Percentiles rank a stretch among this genome's conserved stretches.
Evolutionary conservation across 352 stramenopile genomes (phyloP).

Genomic region (Phytopythium kandeliae): DNA sequence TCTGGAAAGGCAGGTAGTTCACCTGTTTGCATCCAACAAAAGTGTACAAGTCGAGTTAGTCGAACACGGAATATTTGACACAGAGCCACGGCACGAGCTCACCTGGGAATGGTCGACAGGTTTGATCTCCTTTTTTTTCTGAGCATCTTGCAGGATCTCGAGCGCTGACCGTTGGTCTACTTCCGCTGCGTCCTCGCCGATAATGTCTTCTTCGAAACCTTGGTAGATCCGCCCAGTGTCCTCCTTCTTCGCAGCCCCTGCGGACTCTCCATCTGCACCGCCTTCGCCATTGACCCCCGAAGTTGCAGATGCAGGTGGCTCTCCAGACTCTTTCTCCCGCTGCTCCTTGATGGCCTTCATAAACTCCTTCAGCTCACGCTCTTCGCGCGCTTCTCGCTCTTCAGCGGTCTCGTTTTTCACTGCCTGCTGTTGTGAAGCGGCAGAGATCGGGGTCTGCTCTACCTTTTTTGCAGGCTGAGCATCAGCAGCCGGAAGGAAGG

Average conservation of each 20-base stretch:
- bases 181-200: constrained; percentile 70
- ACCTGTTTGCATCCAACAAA: constrained; percentile 34
- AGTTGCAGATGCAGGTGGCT: constrained; percentile 1
- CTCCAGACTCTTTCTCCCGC: constrained; percentile 45
- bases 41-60: neutral
- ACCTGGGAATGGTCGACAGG: constrained; percentile 93
- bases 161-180: constrained; percentile 80
- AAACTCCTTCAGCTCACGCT: constrained; percentile 81
- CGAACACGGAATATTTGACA: neutral
- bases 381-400: constrained; percentile 69
- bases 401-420: constrained; percentile 36
- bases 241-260: constrained; percentile 32
- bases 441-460: neutral
- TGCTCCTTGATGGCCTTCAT: constrained; percentile 81
- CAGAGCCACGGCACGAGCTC: neutral
- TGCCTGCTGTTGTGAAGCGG: constrained; percentile 3
- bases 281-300: constrained; percentile 4
- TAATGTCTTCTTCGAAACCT: constrained; percentile 80
- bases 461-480: constrained; percentile 11
- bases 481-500: constrained; percentile 56
- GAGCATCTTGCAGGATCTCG: constrained; percentile 88
- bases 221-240: constrained; percentile 80
- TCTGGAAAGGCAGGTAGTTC: constrained; percentile 96
- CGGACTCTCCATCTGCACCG: constrained; percentile 9
- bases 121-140: constrained; percentile 93